Percentiles rank a stretch among this genome's conserved stretches.
Evolutionary conservation across 2,329 filamentous ascomycete genomes (phyloP).

Genomic region (Fusarium sp.): DNA sequence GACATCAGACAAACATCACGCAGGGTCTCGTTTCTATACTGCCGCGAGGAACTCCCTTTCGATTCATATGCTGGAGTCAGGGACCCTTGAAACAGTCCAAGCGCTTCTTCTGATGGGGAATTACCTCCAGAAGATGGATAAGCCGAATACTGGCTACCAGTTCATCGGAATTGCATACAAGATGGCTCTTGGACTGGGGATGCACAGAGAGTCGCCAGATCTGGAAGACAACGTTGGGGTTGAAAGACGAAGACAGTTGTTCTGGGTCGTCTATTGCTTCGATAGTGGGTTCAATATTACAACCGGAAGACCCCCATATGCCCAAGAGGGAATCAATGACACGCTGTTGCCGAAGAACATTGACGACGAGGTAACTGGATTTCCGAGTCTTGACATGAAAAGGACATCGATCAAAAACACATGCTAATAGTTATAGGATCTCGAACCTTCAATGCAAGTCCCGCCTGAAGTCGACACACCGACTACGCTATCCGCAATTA

Average conservation of each 20-base stretch:
- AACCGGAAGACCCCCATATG: not conserved
- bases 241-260: not conserved
- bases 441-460: not conserved
- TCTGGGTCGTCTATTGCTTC: constrained; percentile 1
- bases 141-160: not conserved
- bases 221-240: not conserved
- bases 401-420: no score
- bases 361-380: not conserved
- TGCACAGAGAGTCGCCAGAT: not conserved
- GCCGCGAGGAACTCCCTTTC: not conserved
- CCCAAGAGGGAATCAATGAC: not conserved
- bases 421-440: not conserved
- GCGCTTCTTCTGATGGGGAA: not conserved
- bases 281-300: constrained; percentile 1
- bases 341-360: not conserved
- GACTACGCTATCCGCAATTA: not conserved
- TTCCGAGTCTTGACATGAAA: rapidly evolving
- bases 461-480: not conserved
- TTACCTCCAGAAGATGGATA: not conserved
- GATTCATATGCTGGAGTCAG: not conserved
- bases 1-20: not conserved
- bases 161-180: not conserved
- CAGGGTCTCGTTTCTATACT: not conserved
- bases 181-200: not conserved
- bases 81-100: not conserved